Evolutionary conservation across 495 filamentous ascomycete genomes (phyloP).

Genomic region (Evernia prunastri): DNA sequence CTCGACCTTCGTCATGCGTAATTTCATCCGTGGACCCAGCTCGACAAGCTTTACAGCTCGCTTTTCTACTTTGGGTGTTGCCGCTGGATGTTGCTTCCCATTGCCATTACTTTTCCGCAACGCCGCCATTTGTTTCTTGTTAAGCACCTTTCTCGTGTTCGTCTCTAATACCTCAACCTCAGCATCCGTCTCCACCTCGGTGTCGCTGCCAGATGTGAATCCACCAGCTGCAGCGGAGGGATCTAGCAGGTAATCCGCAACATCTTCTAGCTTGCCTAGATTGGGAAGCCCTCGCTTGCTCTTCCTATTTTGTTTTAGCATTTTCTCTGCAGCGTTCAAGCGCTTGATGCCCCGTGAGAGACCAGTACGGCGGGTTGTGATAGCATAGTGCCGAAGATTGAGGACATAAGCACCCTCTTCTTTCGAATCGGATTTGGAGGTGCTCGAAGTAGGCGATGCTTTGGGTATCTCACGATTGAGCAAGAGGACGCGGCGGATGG

Average conservation of each 20-base stretch:
- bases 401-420: slow-evolving; percentile 71
- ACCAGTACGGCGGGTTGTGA: slow-evolving; percentile 78
- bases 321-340: slow-evolving; percentile 79
- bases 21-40: slow-evolving; percentile 79
- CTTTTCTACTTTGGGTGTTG: slow-evolving; percentile 57
- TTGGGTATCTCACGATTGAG: slow-evolving; percentile 66
- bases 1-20: slow-evolving; percentile 92
- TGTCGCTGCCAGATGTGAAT: slow-evolving; percentile 88
- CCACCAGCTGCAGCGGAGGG: slow-evolving; percentile 69
- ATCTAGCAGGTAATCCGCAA: slow-evolving; percentile 89
- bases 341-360: slow-evolving; percentile 76
- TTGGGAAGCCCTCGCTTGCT: slow-evolving; percentile 70
- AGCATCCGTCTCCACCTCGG: slow-evolving; percentile 87
- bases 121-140: slow-evolving; percentile 53
- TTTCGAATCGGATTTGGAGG: slow-evolving; percentile 35
- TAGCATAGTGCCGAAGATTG: slow-evolving; percentile 90
- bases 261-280: slow-evolving; percentile 82
- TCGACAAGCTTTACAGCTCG: slow-evolving; percentile 86
- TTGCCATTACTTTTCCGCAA: slow-evolving; percentile 39
- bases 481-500: slow-evolving; percentile 82
- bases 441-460: slow-evolving; percentile 15
- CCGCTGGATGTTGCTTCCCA: slow-evolving; percentile 31
- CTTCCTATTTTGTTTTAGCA: slow-evolving; percentile 49
- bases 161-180: slow-evolving; percentile 86
- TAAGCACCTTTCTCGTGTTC: slow-evolving; percentile 62